Conservation (phyloP, 2,329 filamentous ascomycete genomes). For the Xylaria multiplex region DNA sequence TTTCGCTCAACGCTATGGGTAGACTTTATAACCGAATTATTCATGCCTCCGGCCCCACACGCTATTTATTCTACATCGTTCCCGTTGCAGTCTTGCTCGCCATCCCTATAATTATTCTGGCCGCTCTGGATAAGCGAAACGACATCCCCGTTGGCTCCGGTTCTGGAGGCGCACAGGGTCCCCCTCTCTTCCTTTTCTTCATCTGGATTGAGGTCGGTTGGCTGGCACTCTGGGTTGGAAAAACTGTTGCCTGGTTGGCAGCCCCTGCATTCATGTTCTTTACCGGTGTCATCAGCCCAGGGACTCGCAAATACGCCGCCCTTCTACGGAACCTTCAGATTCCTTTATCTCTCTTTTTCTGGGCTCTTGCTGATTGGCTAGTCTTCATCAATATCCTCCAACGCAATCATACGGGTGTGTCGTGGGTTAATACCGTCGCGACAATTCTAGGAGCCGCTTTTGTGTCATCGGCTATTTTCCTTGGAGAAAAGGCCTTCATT, state of each 20-base stretch:
- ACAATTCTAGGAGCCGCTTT: conserved; percentile 74
- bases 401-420: conserved; percentile 49
- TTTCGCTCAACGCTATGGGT: conserved; percentile 72
- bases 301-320: conserved; percentile 75
- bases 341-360: conserved; percentile 74
- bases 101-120: conserved; percentile 68
- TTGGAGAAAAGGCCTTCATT: conserved; percentile 81
- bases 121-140: conserved; percentile 54
- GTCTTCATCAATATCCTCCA: conserved; percentile 68
- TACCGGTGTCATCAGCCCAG: conserved; percentile 74
- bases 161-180: conserved; percentile 49
- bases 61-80: conserved; percentile 74
- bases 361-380: conserved; percentile 70
- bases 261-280: conserved; percentile 74
- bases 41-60: conserved; percentile 69
- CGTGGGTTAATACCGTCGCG: conserved; percentile 68
- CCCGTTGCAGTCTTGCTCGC: conserved; percentile 71
- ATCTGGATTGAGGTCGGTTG: conserved; percentile 76
- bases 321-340: conserved; percentile 73
- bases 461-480: conserved; percentile 74
- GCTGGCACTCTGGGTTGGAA: conserved; percentile 73
- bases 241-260: conserved; percentile 69
- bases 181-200: conserved; percentile 69
- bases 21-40: conserved; percentile 72
- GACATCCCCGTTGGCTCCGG: conserved; percentile 53